Evolutionary conservation across 495 filamentous ascomycete genomes (phyloP).

Genomic region (Aspergillus sparsus): DNA sequence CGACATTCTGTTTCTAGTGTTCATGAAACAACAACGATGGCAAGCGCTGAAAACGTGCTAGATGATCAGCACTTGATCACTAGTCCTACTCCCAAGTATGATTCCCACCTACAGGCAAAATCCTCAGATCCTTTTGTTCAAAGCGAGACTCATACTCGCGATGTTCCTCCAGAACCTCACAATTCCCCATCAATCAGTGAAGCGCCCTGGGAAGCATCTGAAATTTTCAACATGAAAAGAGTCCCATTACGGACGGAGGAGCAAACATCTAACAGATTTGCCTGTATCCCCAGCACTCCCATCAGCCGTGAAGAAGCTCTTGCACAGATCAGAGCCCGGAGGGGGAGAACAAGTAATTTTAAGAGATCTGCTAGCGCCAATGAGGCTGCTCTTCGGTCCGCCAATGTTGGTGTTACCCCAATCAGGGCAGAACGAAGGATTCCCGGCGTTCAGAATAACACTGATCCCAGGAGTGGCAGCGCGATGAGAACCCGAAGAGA

Average conservation of each 20-base stretch:
- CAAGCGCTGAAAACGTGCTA: constrained; percentile 6
- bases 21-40: constrained; percentile 12
- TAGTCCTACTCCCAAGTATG: constrained; percentile 23
- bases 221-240: constrained; percentile 32
- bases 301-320: constrained; percentile 54
- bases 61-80: background rate
- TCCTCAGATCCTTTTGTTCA: constrained; percentile 18
- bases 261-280: constrained; percentile 27
- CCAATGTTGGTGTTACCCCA: constrained; percentile 30
- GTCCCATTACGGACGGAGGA: constrained; percentile 37
- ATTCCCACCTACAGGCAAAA: constrained; percentile 11
- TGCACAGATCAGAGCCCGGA: constrained; percentile 52
- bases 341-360: constrained; percentile 49
- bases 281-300: constrained; percentile 40
- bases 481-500: constrained; percentile 40
- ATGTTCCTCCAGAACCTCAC: constrained; percentile 18
- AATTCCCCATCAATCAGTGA: constrained; percentile 18
- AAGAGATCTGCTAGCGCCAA: constrained; percentile 44
- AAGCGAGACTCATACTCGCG: constrained; percentile 14
- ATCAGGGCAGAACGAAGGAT: constrained; percentile 37
- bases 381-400: constrained; percentile 36
- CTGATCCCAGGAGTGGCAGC: constrained; percentile 32
- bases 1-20: constrained; percentile 16
- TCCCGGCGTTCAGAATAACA: constrained; percentile 34
- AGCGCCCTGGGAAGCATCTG: constrained; percentile 15